Evolutionary conservation across 306 rosid species (phyloP), one percentile per base, ranked within the genome.

Genomic region (Sindora glabra): DNA sequence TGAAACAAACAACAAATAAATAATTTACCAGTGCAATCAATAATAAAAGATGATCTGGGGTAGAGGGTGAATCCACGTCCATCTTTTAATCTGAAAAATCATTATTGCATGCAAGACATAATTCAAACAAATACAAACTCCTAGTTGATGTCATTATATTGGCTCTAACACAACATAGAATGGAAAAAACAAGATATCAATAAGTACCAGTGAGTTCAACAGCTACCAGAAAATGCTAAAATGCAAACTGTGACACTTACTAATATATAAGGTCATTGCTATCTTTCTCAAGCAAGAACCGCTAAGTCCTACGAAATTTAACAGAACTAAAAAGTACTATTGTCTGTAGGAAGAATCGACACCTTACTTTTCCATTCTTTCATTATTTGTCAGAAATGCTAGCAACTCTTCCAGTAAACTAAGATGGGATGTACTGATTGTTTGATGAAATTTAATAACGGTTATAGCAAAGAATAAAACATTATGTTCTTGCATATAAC

Each of bases 11-110:
- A 14, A 23, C 24, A 9, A 29, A 29, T 4, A 22, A 47, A 48
- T 5, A 52, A 68, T 3, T 69, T 56, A 89, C 96, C 94, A 12
- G 90, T 85, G 44, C 96, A 89, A 65, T 80, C 69, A 67, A 82
- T 69, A 56, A 14, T 68, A 76, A 89, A 89, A 29, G 90, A 76
- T 10, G 88, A 76, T 68, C 79, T 82, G 0, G 96, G 94, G 63
- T 78, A 89, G 3, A 80, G 72, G 0, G 64, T 66, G 68, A 80
- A 84, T 8, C 87, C 88, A 44, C 40, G 59, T 57, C 78, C 88
- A 72, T 78, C 69, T 68, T 67, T 85, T 57, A 85, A 68, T 66
- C 96, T 85, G 73, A 60, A 22, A 81, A 27, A 59, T 42, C 10
- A 24, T 36, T 64, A 36, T 6, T 3, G 11, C 0, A 34, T 5